Conservation (phyloP, 1,284 basidiomycete species). For the Leccinum angustisporum region DNA sequence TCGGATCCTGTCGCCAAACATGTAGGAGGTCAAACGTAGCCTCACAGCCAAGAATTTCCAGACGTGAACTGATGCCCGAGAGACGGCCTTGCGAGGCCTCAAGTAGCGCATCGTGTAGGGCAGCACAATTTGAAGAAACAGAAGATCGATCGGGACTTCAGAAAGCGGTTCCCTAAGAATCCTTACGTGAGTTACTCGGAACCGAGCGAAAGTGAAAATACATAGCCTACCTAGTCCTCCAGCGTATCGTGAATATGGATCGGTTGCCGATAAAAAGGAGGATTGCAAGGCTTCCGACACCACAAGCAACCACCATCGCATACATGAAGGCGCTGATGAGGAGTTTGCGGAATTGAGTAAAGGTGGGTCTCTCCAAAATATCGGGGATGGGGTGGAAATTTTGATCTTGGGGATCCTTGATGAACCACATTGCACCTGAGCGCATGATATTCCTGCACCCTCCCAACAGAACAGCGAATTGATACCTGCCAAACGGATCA, state of each 20-base stretch:
- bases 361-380: slow-evolving; percentile 78
- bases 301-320: slow-evolving; percentile 72
- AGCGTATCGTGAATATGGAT: slow-evolving; percentile 75
- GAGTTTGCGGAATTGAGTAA: slow-evolving; percentile 84
- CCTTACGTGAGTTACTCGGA: slow-evolving; percentile 10
- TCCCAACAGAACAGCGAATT: slow-evolving; percentile 83
- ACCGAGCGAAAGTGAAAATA: background rate
- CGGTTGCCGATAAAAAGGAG: slow-evolving; percentile 58
- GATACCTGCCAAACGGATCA: slow-evolving; percentile 63
- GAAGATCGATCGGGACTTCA: slow-evolving; percentile 82
- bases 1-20: slow-evolving; percentile 70
- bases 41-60: slow-evolving; percentile 67
- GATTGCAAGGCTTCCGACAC: slow-evolving; percentile 69
- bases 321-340: slow-evolving; percentile 86
- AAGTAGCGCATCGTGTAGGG: slow-evolving; percentile 81
- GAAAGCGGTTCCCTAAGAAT: slow-evolving; percentile 67
- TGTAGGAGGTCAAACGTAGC: slow-evolving; percentile 79
- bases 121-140: slow-evolving; percentile 81
- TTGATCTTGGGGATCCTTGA: slow-evolving; percentile 89
- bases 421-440: slow-evolving; percentile 93
- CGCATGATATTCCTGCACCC: slow-evolving; percentile 83
- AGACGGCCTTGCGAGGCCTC: slow-evolving; percentile 61
- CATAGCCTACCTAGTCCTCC: slow-evolving; percentile 68
- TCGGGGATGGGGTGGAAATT: slow-evolving; percentile 90
- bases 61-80: slow-evolving; percentile 49